Conservation (phyloP, 1,139 yeast species). For the Saccharomyces pastorianus region DNA sequence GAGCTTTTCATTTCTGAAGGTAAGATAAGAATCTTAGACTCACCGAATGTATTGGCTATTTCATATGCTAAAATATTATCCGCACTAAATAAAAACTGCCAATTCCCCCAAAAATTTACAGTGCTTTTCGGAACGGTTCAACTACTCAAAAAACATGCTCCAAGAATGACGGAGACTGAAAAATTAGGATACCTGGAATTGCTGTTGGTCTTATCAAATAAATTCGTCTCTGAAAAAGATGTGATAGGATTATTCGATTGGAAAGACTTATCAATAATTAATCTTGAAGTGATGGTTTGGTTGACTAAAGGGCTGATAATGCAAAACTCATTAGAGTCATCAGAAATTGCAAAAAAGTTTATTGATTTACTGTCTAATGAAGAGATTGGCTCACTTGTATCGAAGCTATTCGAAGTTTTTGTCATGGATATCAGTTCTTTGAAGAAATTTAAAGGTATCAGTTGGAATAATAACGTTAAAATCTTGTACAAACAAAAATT, state of each 20-base stretch:
- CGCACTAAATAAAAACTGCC: conserved; percentile 38
- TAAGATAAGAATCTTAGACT: conserved; percentile 25
- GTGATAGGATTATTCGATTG: conserved; percentile 10
- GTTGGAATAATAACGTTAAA: conserved; percentile 49
- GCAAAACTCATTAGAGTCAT: conserved; percentile 45
- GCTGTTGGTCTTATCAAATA: conserved; percentile 53
- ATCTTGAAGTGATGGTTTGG: conserved; percentile 59
- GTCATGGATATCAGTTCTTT: conserved; percentile 59
- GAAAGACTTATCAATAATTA: conserved; percentile 12
- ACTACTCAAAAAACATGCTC: conserved; percentile 11
- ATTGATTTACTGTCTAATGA: conserved; percentile 33
- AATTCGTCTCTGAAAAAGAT: conserved; percentile 29
- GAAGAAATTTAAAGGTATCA: conserved; percentile 44
- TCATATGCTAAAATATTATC: conserved; percentile 46
- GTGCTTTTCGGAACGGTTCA: conserved; percentile 12
- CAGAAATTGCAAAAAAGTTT: conserved; percentile 35
- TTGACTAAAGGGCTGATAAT: conserved; percentile 59
- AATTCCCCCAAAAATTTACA: conserved; percentile 9
- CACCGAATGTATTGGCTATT: conserved; percentile 38
- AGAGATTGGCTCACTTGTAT: conserved; percentile 32
- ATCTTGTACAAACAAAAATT: conserved; percentile 71
- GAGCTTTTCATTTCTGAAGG: conserved; percentile 14
- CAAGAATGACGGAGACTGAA: conserved; percentile 12
- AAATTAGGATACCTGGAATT: conserved; percentile 54
- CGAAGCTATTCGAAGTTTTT: conserved; percentile 55